Base-by-base conservation (phyloP, 2,329 filamentous ascomycete genomes). In the Pseudocercospora fijiensis region DNA sequence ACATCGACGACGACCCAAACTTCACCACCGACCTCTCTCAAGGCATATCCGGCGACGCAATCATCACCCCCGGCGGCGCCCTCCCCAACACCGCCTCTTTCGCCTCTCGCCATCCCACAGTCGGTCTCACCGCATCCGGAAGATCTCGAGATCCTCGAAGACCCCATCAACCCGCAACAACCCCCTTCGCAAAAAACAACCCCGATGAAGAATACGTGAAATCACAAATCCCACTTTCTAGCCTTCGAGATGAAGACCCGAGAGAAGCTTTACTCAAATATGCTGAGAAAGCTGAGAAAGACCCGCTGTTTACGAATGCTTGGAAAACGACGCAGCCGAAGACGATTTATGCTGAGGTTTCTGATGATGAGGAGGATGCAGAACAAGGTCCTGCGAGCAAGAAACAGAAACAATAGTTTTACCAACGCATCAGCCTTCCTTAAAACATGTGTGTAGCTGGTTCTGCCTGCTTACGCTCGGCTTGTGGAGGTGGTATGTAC, bases 211-310 rank as follows among this genome's bases (percentile, higher is more conserved):
- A 90, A 72, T 91, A 96, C 75, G 91, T 99, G 65, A 89, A 88
- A 71, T 87, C 94, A 74, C 91, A 90, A 69, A 96, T 98, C 59
- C 92, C 93, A 27, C 84, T 98, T 11, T 94, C 92, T 67, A 88
- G 87, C 67, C 96, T 99, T 91, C 84, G 96, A 55, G 93, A 99
- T 77, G 95, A 99, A 76, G 95, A 99, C 80, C 95, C 95, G 0
- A 84, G 95, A 67, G 95, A 96, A 78, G 95, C 95, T 52, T 80
- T 99, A 73, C 80, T 99, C 65, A 97, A 96, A 80, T 99, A 98
- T 81, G 94, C 92, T 41, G 91, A 96, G 61, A 89, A 96, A 75
- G 92, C 93, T 11, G 88, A 96, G 78, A 94, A 91, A 75, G 93
- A 98, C 75, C 94, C 93, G 0, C 84, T 96, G 72, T 99, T 98